Evolutionary conservation across 2,329 filamentous ascomycete species (phyloP), one percentile per base, ranked within the genome.

Genomic region (Arthrobotrys musiformis): DNA sequence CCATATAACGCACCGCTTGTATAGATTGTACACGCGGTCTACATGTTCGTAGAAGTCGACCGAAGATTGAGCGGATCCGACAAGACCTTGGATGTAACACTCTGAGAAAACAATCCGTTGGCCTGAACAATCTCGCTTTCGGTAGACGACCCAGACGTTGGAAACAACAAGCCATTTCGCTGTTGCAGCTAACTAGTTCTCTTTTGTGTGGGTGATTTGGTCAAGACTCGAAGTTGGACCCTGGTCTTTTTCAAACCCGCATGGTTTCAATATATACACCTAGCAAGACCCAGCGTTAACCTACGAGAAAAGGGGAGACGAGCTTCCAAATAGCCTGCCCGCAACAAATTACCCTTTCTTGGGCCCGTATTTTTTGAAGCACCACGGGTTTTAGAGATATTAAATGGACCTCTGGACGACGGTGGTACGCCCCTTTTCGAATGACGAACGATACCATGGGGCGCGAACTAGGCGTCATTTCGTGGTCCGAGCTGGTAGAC

Each of bases 171-270:
- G 13, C 15, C 19, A 22, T 28, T 37, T 24, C n/a, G n/a, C n/a
- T 15, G 8, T 35, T 19, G 44, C 19, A 35, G 30, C 30, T 11
- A 15, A 22, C 28, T 4, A 8, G n/a, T 33, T 50, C 9, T 24
- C 61, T 54, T 19, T 26, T 70, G 54, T 42, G 37, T 54, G 56
- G 40, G 22, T 48, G 19, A 4, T 56, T 22, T 22, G 2, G 50
- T 35, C 50, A 56, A 22, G 26, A 35, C 22, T 50, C 8, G 44
- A 66, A 30, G 17, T 28, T 37, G 6, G 28, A 35, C 26, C 35
- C 64, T 76, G 56, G 58, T 50, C 58, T 60, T 64, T 58, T 70
- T 76, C 72, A 76, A 76, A 76, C 72, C 58, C 24, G 48, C 46
- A 60, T 22, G 24, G 72, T 76, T 76, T 76, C 72, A 76, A 73